Evolutionary conservation across 257 asterid species (phyloP), one percentile per base, ranked within the genome.

Genomic region (Lavandula angustifolia): DNA sequence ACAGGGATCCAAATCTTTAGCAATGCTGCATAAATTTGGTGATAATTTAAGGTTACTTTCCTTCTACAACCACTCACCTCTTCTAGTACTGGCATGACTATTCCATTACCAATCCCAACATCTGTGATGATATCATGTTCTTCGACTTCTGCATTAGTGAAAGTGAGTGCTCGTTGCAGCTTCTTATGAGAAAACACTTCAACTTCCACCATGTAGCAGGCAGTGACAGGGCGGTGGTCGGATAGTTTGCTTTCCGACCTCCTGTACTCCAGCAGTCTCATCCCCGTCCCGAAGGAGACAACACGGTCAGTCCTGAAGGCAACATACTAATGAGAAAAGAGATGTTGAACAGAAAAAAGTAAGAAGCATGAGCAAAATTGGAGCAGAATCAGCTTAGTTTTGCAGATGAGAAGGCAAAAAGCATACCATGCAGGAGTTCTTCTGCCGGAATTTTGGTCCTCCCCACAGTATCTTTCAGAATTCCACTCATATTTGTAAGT

Each of bases 371-470:
- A 33, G 53, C 29, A 52, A 42, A 22, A 22, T 22, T 22, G 27
- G 27, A 22, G 27, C 27, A 22, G 18, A 51, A 35, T 53, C 54
- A 55, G 48, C 11, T 47, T 29, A 12, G 8, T 53, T 17, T 64
- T 9, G 10, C 18, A 57, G 31, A n/a, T 44, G 55, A 53, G 17
- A 27, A 16, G 48, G 46, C 16, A 46, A 42, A 76, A 70, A 66
- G 48, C 84, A 67, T 90, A 90, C 99, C 99, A 94, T 70, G 99
- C 86, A 64, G 99, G 99, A 60, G 87, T 94, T 68, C 99, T 83
- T 55, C 85, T 87, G 70, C 86, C 95, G 9, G 77, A 66, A 76
- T 78, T 94, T 58, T 88, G 91, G 70, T 87, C 95, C 70, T 77
- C 87, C 38, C 91, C 89, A 1, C 42, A 9, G 73, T 94, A 94